Base-by-base conservation (phyloP, 129 eudicot species). In the Lactuca sativa region DNA sequence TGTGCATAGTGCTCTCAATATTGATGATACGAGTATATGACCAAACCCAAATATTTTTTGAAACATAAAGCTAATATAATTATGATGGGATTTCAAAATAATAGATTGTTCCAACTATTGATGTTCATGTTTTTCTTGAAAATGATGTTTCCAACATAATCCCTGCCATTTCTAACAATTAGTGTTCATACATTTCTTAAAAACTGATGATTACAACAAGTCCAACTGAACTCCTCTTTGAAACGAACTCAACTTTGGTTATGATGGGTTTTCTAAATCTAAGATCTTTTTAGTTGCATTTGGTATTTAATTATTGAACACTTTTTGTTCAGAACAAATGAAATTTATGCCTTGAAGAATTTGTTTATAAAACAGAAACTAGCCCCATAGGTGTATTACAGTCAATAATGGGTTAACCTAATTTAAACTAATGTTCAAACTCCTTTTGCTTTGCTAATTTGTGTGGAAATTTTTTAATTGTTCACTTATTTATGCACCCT, bases 61-160 rank as follows among this genome's bases (percentile, higher is more conserved):
- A 9, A 51, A n/a, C 33, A 32, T 56, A 37, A 67, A 51, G 12
- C 44, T 13, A 13, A 15, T 51, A 32, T 66, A 10, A 67, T 10
- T 67, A 67, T 33, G 49, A 49, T 34, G 72, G 16, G 72, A 14
- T 67, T 67, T 67, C 17, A 55, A 54, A 3, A 37, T 37, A 17
- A 37, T n/a, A 54, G 73, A 56, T 69, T 64, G 51, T n/a, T n/a
- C n/a, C n/a, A n/a, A n/a, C 33, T 21, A 1, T 67, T 49, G 41
- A 60, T 59, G 59, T 41, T 75, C 69, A 59, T 59, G 56, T 13
- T 18, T 56, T 69, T 76, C 75, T 69, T 76, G 65, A 51, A 60
- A 68, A 59, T 60, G 64, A 59, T 40, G 69, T 57, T 66, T 44
- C 31, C 30, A 65, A 43, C 33, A 47, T 64, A 56, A 44, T 21